Conservation (phyloP, 805 yeast species). For the Candida tammaniensis region DNA sequence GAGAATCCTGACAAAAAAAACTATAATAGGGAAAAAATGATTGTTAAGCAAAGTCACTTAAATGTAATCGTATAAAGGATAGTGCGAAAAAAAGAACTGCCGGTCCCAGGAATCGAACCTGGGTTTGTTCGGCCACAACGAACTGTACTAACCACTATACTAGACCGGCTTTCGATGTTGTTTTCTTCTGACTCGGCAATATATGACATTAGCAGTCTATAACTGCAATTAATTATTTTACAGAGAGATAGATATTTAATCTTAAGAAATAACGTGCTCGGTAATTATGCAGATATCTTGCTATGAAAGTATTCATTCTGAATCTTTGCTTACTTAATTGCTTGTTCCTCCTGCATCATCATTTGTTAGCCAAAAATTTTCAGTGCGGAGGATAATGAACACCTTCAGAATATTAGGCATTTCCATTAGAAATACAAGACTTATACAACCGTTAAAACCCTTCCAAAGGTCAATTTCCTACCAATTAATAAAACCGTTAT, state of each 20-base stretch:
- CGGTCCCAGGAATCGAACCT: conserved; percentile 53
- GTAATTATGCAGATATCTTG: too few species aligned
- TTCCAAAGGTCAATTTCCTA: neutral
- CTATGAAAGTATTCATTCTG: too few species aligned
- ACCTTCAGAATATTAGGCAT: conserved; percentile 1
- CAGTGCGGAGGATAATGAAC: conserved; percentile 13
- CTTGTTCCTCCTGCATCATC: too few species aligned
- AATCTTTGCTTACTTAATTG: too few species aligned
- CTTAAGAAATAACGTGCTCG: too few species aligned
- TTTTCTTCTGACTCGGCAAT: too few species aligned
- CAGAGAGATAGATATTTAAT: too few species aligned
- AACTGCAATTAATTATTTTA: too few species aligned
- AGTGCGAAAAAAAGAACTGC: conserved; percentile 24
- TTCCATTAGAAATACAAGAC: conserved; percentile 2
- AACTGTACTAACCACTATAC: conserved; percentile 50
- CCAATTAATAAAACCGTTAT: neutral
- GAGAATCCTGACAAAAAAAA: conserved; percentile 5
- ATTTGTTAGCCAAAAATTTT: conserved; percentile 9
- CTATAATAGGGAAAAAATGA: too few species aligned
- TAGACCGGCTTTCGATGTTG: conserved; percentile 43
- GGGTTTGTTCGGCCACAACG: conserved; percentile 52
- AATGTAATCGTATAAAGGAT: neutral
- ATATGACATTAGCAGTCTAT: too few species aligned
- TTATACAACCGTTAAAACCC: neutral
- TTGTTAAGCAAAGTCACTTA: too few species aligned